phyloP scores from a whole-genome alignment of 331 rosid species.

The Arachis monticola region DNA sequence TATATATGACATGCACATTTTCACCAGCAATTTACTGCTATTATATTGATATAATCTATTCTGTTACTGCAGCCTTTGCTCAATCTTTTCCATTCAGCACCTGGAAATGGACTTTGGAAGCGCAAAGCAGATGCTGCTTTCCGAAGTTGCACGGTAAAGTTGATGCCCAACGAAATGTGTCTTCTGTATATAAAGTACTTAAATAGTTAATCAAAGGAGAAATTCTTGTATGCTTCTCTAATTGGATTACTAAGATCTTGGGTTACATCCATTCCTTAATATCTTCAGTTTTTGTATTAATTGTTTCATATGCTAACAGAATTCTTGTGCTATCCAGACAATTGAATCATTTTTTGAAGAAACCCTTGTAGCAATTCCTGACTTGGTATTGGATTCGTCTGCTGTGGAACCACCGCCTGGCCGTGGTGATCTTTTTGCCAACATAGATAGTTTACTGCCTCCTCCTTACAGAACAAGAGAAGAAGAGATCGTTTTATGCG shows the following conservation, averaged over 20 bases:
- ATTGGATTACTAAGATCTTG: constrained; percentile 6
- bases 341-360: constrained; percentile 85
- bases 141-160: constrained; percentile 69
- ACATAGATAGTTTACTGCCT: constrained; percentile 64
- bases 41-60: constrained; percentile 18
- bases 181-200: constrained; percentile 2
- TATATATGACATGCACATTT: constrained; percentile 25
- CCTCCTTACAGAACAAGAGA: constrained; percentile 63
- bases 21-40: constrained; percentile 15
- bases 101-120: constrained; percentile 95
- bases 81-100: constrained; percentile 69
- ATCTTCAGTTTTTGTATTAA: constrained; percentile 6
- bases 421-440: constrained; percentile 64
- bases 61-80: constrained; percentile 79
- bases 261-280: constrained; percentile 11
- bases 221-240: background rate
- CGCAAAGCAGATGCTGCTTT: constrained; percentile 96
- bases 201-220: background rate
- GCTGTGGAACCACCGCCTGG: constrained; percentile 52
- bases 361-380: constrained; percentile 84
- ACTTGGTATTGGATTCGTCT: constrained; percentile 75
- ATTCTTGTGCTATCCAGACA: constrained; percentile 63
- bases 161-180: background rate
- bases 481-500: constrained; percentile 50
- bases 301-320: constrained; percentile 39